phyloP scores from a whole-genome alignment of 768 basidiomycete genomes.

The Amanita rubescens region DNA sequence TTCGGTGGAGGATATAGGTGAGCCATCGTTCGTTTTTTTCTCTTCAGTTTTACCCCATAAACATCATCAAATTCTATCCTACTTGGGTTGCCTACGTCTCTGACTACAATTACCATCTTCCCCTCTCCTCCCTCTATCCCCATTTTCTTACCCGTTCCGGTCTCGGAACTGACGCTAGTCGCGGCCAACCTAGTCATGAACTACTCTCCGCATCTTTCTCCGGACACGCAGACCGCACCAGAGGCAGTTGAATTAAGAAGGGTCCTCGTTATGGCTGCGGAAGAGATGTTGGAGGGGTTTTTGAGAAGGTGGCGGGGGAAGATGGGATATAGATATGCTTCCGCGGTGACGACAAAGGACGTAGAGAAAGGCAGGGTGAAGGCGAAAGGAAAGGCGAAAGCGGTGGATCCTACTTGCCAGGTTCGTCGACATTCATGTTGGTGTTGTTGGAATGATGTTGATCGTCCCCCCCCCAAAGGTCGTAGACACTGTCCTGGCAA shows the following conservation, averaged over 20 bases:
- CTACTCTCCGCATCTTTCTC: slow-evolving; percentile 81
- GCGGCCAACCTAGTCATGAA: slow-evolving; percentile 84
- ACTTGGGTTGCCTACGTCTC: not conserved
- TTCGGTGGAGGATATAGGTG: slow-evolving; percentile 79
- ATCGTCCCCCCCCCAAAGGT: slow-evolving; percentile 32
- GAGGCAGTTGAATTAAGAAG: slow-evolving; percentile 62
- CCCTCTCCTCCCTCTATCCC: not conserved
- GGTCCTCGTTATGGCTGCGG: slow-evolving; percentile 56
- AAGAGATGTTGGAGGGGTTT: slow-evolving; percentile 68
- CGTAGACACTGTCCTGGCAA: slow-evolving; percentile 78
- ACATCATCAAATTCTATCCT: not conserved
- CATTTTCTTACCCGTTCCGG: slow-evolving; percentile 20
- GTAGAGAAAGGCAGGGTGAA: slow-evolving; percentile 10
- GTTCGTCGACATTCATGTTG: not conserved
- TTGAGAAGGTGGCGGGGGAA: slow-evolving; percentile 53
- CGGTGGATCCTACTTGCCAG: slow-evolving; percentile 4
- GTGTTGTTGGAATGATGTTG: not conserved
- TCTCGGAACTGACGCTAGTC: slow-evolving; percentile 76
- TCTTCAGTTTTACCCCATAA: slow-evolving; percentile 8
- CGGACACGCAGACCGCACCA: slow-evolving; percentile 58
- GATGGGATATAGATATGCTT: slow-evolving; percentile 28
- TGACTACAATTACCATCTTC: not conserved
- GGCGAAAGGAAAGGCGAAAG: slow-evolving; percentile 15
- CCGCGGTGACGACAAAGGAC: not conserved
- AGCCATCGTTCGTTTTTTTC: slow-evolving; percentile 34